A percentile compares a stretch with the other conserved stretches of the same genome.
Evolutionary conservation across 495 filamentous ascomycete genomes (phyloP).

Genomic region (Saxispiralis lemnorum): DNA sequence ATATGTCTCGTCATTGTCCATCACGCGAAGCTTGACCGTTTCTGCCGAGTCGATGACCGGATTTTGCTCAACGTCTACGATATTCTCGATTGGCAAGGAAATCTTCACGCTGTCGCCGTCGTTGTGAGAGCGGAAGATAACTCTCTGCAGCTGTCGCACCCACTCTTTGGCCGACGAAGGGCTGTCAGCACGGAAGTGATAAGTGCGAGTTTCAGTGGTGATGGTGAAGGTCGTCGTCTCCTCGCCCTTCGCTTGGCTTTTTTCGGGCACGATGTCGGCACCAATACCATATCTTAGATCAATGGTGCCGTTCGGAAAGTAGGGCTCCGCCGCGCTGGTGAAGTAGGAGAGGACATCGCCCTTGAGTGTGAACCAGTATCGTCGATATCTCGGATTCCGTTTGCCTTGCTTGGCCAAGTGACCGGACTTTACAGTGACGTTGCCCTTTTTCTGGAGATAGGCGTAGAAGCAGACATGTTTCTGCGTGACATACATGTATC

Average conservation of each 20-base stretch:
- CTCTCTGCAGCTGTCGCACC: constrained; percentile 84
- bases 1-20: constrained; percentile 83
- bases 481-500: constrained; percentile 91
- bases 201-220: constrained; percentile 64
- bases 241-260: constrained; percentile 40
- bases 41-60: constrained; percentile 84
- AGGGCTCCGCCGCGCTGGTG: constrained; percentile 61
- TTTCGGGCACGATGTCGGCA: constrained; percentile 48
- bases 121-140: constrained; percentile 90
- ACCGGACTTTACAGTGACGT: constrained; percentile 68
- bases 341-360: constrained; percentile 94
- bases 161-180: constrained; percentile 82
- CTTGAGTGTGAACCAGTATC: constrained; percentile 94
- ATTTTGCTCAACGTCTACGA: constrained; percentile 85
- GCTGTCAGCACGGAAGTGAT: constrained; percentile 82
- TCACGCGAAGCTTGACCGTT: constrained; percentile 80
- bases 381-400: constrained; percentile 72
- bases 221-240: constrained; percentile 62
- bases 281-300: constrained; percentile 86
- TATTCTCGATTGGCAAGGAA: constrained; percentile 67
- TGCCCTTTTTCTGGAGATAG: constrained; percentile 69
- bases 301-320: constrained; percentile 83
- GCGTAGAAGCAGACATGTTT: constrained; percentile 94
- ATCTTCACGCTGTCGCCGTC: constrained; percentile 97
- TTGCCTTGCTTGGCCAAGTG: constrained; percentile 78